Evolutionary conservation across 2,329 filamentous ascomycete species (phyloP).

Genomic region (Aureobasidium pullulans): DNA sequence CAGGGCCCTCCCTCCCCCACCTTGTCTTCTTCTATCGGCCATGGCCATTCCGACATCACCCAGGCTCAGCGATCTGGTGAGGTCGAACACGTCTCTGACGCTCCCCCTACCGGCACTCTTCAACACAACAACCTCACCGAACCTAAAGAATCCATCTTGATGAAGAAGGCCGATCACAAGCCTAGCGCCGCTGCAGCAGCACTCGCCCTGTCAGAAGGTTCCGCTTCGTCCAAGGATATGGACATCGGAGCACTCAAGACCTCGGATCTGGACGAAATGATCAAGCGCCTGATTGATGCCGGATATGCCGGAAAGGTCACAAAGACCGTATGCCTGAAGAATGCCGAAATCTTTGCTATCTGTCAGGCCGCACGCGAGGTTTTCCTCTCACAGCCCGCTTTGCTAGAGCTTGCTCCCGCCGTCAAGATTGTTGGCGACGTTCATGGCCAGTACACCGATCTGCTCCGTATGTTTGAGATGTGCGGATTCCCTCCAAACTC

Average conservation of each 20-base stretch:
- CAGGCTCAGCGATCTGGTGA: slow-evolving; percentile 81
- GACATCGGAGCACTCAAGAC: slow-evolving; percentile 87
- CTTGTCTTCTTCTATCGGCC: slow-evolving; percentile 64
- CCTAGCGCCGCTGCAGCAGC: slow-evolving; percentile 24
- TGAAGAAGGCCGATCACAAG: slow-evolving; percentile 61
- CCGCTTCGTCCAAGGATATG: slow-evolving; percentile 44
- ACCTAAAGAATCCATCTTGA: slow-evolving; percentile 81
- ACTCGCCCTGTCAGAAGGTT: slow-evolving; percentile 20
- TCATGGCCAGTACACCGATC: slow-evolving; percentile 91
- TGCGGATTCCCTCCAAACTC: slow-evolving; percentile 88
- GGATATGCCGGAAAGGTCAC: slow-evolving; percentile 95
- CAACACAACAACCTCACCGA: slow-evolving; percentile 46
- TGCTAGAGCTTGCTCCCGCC: slow-evolving; percentile 85
- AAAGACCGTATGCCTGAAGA: slow-evolving; percentile 94
- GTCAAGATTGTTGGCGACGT: slow-evolving; percentile 98
- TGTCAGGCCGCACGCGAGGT: slow-evolving; percentile 83
- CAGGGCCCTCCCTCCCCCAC: slow-evolving; percentile 75
- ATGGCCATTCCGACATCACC: slow-evolving; percentile 68
- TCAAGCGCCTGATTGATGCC: slow-evolving; percentile 85
- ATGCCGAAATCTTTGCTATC: slow-evolving; percentile 92
- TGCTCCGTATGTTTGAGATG: slow-evolving; percentile 98
- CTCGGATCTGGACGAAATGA: slow-evolving; percentile 94
- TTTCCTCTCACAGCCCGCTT: slow-evolving; percentile 82
- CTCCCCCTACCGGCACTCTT: slow-evolving; percentile 62
- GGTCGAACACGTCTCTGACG: slow-evolving; percentile 89